These are phyloP conservation scores for Malassezia japonica DNA, from an alignment of 1,284 basidiomycete genomes.

Conservation along the genomic window DNA sequence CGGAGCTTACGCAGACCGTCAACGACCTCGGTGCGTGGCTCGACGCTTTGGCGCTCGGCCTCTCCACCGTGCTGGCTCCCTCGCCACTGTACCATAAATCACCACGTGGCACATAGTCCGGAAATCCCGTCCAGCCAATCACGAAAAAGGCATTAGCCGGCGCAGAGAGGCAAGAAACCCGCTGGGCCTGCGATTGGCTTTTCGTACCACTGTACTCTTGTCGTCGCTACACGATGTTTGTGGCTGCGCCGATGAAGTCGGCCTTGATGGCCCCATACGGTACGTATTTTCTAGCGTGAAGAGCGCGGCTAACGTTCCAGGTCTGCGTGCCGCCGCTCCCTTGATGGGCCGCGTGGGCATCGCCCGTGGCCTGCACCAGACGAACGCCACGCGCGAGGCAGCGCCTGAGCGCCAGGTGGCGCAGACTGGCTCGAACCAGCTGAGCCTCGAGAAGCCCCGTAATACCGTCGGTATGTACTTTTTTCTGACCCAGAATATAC, in stretches of 20 bases:
- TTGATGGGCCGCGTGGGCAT: conserved; percentile 1
- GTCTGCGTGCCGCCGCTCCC: background rate
- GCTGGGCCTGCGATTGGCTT: background rate
- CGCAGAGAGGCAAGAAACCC: background rate
- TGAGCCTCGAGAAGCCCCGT: conserved; percentile 70
- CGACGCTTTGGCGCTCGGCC: conserved; percentile 59
- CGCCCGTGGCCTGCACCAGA: conserved; percentile 9
- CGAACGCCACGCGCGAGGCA: conserved; percentile 2
- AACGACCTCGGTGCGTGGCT: conserved; percentile 74
- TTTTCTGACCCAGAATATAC: conserved; percentile 71
- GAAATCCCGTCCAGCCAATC: conserved; percentile 2
- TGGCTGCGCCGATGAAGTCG: conserved; percentile 7
- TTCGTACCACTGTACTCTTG: background rate
- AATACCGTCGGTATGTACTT: conserved; percentile 72
- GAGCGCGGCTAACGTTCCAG: background rate
- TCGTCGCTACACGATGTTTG: conserved; percentile 3
- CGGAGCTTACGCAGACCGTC: conserved; percentile 64
- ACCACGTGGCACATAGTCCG: background rate
- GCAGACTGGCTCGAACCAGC: conserved; percentile 35
- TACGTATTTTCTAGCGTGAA: background rate
- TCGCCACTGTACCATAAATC: background rate
- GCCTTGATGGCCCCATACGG: conserved; percentile 8
- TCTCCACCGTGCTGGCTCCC: conserved; percentile 21
- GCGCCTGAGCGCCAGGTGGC: conserved; percentile 14
- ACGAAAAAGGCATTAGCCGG: background rate